Conservation (phyloP, 2,329 filamentous ascomycete species). For the Lasiodiplodia sp. region DNA sequence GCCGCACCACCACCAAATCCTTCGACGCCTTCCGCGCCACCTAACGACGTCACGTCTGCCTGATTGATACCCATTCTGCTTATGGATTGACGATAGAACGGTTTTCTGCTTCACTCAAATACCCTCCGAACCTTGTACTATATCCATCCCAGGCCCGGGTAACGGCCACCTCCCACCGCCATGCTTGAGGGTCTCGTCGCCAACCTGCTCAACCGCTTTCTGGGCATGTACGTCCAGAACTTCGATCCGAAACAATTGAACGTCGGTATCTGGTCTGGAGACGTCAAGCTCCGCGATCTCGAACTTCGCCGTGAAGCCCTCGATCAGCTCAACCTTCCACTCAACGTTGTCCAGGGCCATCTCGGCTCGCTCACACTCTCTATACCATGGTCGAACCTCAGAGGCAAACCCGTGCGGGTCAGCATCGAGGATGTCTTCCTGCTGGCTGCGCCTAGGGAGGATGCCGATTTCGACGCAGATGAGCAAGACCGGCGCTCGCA, state of each 20-base stretch:
- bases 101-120: slow-evolving; percentile 15
- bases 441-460: slow-evolving; percentile 92
- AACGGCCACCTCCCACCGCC: slow-evolving; percentile 66
- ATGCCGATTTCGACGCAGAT: slow-evolving; percentile 89
- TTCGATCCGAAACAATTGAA: slow-evolving; percentile 98
- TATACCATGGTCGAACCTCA: slow-evolving; percentile 97
- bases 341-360: slow-evolving; percentile 96
- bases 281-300: slow-evolving; percentile 92
- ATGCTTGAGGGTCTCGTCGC: slow-evolving; percentile 99
- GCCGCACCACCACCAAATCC: slow-evolving; percentile 25
- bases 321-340: slow-evolving; percentile 93
- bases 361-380: slow-evolving; percentile 88
- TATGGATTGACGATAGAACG: slow-evolving; percentile 28
- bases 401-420: slow-evolving; percentile 92
- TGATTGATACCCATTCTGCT: slow-evolving; percentile 28
- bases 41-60: slow-evolving; percentile 29
- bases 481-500: slow-evolving; percentile 89
- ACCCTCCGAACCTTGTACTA: slow-evolving; percentile 6
- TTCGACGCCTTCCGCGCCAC: slow-evolving; percentile 23
- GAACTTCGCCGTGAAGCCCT: slow-evolving; percentile 93
- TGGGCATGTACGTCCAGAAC: slow-evolving; percentile 99
- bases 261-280: slow-evolving; percentile 98
- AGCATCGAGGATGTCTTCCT: slow-evolving; percentile 97
- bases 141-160: slow-evolving; percentile 69
- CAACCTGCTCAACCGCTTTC: slow-evolving; percentile 95